A percentile compares a stretch with the other conserved stretches of the same genome.
Evolutionary conservation across 306 rosid genomes (phyloP).

Genomic region (Vachellia pachyceras): DNA sequence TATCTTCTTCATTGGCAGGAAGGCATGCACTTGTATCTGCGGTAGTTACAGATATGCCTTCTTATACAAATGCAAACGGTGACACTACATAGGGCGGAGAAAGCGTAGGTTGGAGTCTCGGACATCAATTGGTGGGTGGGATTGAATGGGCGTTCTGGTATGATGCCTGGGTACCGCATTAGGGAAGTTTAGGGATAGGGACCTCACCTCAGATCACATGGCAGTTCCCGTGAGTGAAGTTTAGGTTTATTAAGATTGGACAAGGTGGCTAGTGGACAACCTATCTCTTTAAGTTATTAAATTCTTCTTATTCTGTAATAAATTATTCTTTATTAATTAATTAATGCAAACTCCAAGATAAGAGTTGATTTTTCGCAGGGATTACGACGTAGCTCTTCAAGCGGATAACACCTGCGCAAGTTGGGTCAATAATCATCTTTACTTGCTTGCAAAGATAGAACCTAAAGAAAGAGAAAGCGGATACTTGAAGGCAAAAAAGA

Average conservation of each 20-base stretch:
- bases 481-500: constrained; percentile 9
- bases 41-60: too few relatives aligned
- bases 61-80: too few relatives aligned
- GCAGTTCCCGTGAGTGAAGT: too few relatives aligned
- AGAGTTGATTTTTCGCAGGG: constrained; percentile 30
- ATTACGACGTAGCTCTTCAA: constrained; percentile 22
- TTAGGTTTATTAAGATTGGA: constrained; percentile 52
- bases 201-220: too few relatives aligned
- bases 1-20: too few relatives aligned
- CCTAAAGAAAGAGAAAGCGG: background rate
- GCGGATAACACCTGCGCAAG: constrained; percentile 50
- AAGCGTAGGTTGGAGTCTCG: too few relatives aligned
- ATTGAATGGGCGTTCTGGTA: too few relatives aligned
- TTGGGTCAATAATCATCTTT: constrained; percentile 53
- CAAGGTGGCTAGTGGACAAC: constrained; percentile 52
- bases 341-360: constrained; percentile 30
- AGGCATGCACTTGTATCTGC: too few relatives aligned
- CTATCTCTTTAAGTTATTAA: constrained; percentile 42
- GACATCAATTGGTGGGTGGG: too few relatives aligned
- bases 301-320: constrained; percentile 22
- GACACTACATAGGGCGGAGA: too few relatives aligned
- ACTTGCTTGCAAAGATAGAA: constrained; percentile 51
- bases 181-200: too few relatives aligned
- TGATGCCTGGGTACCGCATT: too few relatives aligned
- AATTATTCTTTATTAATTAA: background rate